A percentile compares a stretch with the other conserved stretches of the same genome.
phyloP scores from a whole-genome alignment of 176 grass and related monocot species.

The Cocos nucifera region DNA sequence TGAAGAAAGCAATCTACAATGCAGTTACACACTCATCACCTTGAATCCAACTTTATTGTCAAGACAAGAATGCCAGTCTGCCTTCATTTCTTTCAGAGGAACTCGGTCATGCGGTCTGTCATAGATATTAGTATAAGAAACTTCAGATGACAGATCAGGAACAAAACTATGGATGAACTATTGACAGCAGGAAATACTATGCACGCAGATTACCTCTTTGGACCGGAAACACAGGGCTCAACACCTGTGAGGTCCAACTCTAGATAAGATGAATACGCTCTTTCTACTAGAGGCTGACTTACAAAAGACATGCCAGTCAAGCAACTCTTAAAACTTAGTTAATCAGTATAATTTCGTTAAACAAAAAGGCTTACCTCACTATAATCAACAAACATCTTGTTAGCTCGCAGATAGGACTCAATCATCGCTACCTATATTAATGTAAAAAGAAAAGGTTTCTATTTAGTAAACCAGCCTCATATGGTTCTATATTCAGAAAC shows the following conservation, averaged over 20 bases:
- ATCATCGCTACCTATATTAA: constrained; percentile 25
- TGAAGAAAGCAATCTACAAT: too few species aligned
- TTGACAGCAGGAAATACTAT: too few species aligned
- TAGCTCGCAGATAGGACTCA: constrained; percentile 27
- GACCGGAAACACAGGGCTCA: constrained; percentile 18
- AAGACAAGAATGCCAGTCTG: constrained; percentile 23
- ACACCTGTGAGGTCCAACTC: constrained; percentile 19
- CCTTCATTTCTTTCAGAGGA: constrained; percentile 22
- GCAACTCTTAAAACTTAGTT: background rate
- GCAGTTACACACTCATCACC: background rate
- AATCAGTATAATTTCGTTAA: background rate
- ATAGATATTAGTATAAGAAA: background rate
- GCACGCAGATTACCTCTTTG: constrained; percentile 4
- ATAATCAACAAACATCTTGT: constrained; percentile 33
- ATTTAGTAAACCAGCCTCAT: too few species aligned
- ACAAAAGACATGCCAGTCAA: background rate
- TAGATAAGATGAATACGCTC: constrained; percentile 21
- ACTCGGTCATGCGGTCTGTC: constrained; percentile 19
- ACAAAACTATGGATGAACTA: background rate
- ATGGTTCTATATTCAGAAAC: too few species aligned
- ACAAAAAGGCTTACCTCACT: constrained; percentile 15
- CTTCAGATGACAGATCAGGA: background rate
- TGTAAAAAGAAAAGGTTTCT: background rate
- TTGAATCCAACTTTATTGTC: constrained; percentile 22
- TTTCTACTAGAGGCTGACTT: constrained; percentile 4